A percentile compares a stretch with the other conserved stretches of the same genome.
Conservation (phyloP, 768 basidiomycete genomes). For the Amanita exitialis region DNA sequence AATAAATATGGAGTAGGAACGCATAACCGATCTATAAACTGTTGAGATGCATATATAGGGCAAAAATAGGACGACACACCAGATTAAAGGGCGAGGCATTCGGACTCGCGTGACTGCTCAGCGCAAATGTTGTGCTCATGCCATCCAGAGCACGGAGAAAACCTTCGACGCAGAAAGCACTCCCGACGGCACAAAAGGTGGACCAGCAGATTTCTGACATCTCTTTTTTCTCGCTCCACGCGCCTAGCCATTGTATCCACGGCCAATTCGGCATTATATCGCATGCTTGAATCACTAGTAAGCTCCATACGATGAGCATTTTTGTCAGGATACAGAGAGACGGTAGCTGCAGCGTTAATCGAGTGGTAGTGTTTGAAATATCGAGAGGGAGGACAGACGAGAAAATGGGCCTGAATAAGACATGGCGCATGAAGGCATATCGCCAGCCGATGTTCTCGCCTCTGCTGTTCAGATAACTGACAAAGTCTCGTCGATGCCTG, state of each 20-base stretch:
- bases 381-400: conserved; percentile 51
- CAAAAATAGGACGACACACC: conserved; percentile 29
- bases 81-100: conserved; percentile 63
- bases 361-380: conserved; percentile 46
- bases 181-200: conserved; percentile 61
- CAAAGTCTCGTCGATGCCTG: conserved; percentile 3
- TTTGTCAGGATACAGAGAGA: conserved; percentile 52
- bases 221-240: conserved; percentile 37
- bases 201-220: conserved; percentile 65
- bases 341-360: conserved; percentile 50
- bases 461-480: background rate
- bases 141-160: conserved; percentile 65
- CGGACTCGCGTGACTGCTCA: conserved; percentile 25
- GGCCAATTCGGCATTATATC: conserved; percentile 22
- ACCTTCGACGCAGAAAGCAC: conserved; percentile 53
- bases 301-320: conserved; percentile 45
- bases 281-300: conserved; percentile 50
- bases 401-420: conserved; percentile 19
- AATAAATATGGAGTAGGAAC: conserved; percentile 67
- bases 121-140: conserved; percentile 27
- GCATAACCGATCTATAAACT: conserved; percentile 59
- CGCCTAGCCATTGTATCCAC: conserved; percentile 19
- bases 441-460: conserved; percentile 1
- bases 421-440: conserved; percentile 13
- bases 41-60: background rate